A percentile compares a stretch with the other conserved stretches of the same genome.
Evolutionary conservation across 768 basidiomycete genomes (phyloP).

Genomic region (Kwoniella pini): DNA sequence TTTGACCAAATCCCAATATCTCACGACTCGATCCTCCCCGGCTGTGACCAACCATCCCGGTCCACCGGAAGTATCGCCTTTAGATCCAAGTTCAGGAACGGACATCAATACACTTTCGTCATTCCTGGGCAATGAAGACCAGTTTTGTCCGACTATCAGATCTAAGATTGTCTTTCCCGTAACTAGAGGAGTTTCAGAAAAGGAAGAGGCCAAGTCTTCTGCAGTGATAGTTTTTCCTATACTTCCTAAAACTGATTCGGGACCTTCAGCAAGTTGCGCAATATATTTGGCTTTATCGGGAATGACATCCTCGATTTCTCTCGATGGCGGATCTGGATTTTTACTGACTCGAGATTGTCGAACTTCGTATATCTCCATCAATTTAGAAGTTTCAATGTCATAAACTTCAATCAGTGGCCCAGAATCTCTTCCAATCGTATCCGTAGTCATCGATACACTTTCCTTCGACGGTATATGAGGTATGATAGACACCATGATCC

Average conservation of each 20-base stretch:
- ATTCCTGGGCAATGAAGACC: slow-evolving; percentile 22
- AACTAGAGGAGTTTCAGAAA: background rate
- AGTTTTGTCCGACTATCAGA: slow-evolving; percentile 28
- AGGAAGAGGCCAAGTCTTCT: slow-evolving; percentile 11
- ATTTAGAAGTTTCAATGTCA: slow-evolving; percentile 78
- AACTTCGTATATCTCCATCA: slow-evolving; percentile 78
- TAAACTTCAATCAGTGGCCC: slow-evolving; percentile 75
- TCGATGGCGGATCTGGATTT: background rate
- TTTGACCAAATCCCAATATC: slow-evolving; percentile 81
- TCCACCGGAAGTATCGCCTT: slow-evolving; percentile 7
- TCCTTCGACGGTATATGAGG: slow-evolving; percentile 38
- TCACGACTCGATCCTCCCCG: slow-evolving; percentile 83
- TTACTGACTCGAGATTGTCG: slow-evolving; percentile 27
- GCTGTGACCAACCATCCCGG: slow-evolving; percentile 81
- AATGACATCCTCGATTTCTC: slow-evolving; percentile 15
- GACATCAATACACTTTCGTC: slow-evolving; percentile 58
- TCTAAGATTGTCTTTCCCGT: slow-evolving; percentile 27
- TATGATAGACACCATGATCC: slow-evolving; percentile 83
- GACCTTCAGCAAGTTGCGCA: slow-evolving; percentile 20
- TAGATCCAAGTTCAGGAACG: slow-evolving; percentile 53
- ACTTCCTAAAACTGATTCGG: background rate
- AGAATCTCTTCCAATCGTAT: slow-evolving; percentile 52
- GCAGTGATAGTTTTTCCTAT: slow-evolving; percentile 9
- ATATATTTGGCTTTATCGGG: slow-evolving; percentile 23
- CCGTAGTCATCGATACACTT: background rate